A percentile compares a stretch with the other conserved stretches of the same genome.
Conservation (phyloP, 768 basidiomycete species). For the Tephrocybe sp. region DNA sequence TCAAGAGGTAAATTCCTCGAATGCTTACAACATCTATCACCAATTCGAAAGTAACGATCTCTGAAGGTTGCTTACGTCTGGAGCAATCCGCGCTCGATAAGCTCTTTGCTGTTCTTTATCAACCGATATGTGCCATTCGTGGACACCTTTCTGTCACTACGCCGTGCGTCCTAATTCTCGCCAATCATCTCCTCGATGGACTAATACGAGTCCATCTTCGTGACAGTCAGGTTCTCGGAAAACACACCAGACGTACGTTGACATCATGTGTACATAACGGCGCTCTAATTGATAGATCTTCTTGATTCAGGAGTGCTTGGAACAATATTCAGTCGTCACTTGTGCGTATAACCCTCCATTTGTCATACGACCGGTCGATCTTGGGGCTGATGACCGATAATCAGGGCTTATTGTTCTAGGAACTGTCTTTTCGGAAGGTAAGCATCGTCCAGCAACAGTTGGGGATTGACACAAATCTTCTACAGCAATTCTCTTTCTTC, state of each 20-base stretch:
- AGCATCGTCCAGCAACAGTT: background rate
- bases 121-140: conserved; percentile 40
- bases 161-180: conserved; percentile 20
- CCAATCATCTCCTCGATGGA: background rate
- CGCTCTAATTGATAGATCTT: background rate
- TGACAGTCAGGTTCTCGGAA: conserved; percentile 12
- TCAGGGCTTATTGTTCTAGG: conserved; percentile 33
- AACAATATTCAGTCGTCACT: conserved; percentile 26
- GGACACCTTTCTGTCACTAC: conserved; percentile 32
- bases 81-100: conserved; percentile 26
- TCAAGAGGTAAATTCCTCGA: conserved; percentile 24
- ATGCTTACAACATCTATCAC: background rate
- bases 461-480: background rate
- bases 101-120: conserved; percentile 31
- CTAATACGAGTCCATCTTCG: too few species aligned
- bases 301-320: conserved; percentile 20
- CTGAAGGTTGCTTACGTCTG: conserved; percentile 32
- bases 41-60: background rate
- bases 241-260: conserved; percentile 8
- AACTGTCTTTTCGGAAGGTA: conserved; percentile 35
- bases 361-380: background rate
- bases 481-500: conserved; percentile 36
- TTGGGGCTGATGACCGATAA: background rate
- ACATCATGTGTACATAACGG: too few species aligned
- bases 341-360: conserved; percentile 23